These are phyloP conservation scores for Paratinospora sagittata DNA, from an alignment of 164 flowering plant genomes.

Conservation along the genomic window DNA sequence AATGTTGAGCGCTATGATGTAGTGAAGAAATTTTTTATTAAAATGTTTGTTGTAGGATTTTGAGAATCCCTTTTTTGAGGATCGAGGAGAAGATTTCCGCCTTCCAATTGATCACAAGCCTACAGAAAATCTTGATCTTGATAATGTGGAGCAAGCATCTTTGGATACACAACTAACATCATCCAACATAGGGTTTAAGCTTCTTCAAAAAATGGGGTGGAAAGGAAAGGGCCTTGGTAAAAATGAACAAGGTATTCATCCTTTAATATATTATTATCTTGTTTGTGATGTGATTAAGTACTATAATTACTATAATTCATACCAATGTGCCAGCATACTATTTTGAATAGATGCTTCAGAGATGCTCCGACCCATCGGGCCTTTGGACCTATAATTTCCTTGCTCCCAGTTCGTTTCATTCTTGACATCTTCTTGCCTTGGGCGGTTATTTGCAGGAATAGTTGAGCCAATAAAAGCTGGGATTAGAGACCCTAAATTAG, in stretches of 20 bases:
- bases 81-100: slow-evolving; percentile 65
- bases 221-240: slow-evolving; percentile 98
- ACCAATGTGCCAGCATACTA: no score
- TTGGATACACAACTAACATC: slow-evolving; percentile 76
- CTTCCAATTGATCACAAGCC: slow-evolving; percentile 79
- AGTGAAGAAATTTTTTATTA: not conserved
- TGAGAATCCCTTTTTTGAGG: slow-evolving; percentile 47
- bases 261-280: not conserved
- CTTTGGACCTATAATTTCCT: not conserved
- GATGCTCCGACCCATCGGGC: not conserved
- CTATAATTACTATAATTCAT: no score
- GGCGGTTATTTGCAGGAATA: slow-evolving; percentile 48
- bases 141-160: slow-evolving; percentile 87
- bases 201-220: slow-evolving; percentile 99
- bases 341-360: no score
- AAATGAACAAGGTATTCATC: slow-evolving; percentile 81
- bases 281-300: no score
- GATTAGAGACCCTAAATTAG: slow-evolving; percentile 88
- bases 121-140: slow-evolving; percentile 81
- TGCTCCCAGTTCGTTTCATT: not conserved
- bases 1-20: not conserved
- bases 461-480: slow-evolving; percentile 94
- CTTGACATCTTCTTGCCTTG: not conserved
- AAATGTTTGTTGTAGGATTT: slow-evolving; percentile 28
- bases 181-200: slow-evolving; percentile 86